Evolutionary conservation across 2,329 filamentous ascomycete genomes (phyloP).

Genomic region (Sporothrix pseudoabietina): DNA sequence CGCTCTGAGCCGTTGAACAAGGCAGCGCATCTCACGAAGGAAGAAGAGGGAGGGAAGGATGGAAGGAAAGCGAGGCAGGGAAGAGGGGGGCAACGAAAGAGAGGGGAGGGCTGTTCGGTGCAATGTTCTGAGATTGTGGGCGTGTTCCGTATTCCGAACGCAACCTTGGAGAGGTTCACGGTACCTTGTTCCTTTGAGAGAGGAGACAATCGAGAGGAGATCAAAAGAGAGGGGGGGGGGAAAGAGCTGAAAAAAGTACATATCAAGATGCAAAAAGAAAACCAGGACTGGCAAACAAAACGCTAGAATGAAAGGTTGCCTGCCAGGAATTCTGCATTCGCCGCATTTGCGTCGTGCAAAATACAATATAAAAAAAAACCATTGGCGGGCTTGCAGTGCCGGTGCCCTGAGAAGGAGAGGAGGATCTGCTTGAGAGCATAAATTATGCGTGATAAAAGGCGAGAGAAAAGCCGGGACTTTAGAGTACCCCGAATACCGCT

Average conservation of each 20-base stretch:
- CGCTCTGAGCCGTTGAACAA: neutral
- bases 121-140: conserved; percentile 11
- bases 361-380: neutral
- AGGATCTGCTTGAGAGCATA: neutral
- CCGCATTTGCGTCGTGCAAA: neutral
- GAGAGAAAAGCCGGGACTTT: neutral
- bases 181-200: neutral
- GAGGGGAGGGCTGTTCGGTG: neutral
- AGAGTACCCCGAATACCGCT: neutral
- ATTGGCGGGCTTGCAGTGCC: neutral
- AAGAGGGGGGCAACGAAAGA: conserved; percentile 1
- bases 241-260: neutral
- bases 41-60: neutral
- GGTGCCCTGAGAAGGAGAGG: neutral
- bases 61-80: neutral
- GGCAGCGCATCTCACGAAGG: conserved; percentile 16
- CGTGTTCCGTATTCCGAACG: conserved; percentile 25
- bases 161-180: neutral
- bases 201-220: neutral
- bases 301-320: neutral
- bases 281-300: neutral
- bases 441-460: neutral
- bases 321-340: neutral
- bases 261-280: too few relatives aligned
- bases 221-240: neutral